These are phyloP conservation scores for Lippia alba DNA, from an alignment of 305 asterid genomes.

Conservation along the genomic window DNA sequence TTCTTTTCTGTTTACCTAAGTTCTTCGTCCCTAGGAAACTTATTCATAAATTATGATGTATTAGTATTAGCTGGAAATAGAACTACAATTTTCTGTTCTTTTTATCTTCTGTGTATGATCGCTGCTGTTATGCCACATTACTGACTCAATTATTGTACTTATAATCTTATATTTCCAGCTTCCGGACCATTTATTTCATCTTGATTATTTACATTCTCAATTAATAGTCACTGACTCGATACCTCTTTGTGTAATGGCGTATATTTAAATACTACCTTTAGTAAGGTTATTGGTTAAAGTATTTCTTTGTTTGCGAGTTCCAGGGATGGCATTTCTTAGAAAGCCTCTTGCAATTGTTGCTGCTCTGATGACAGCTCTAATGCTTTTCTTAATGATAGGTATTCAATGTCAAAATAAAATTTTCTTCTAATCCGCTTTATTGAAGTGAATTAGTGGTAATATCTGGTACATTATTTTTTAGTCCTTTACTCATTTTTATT, in stretches of 20 bases:
- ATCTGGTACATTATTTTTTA: no score
- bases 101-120: not conserved
- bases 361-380: conserved; percentile 79
- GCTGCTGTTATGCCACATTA: conserved; percentile 19
- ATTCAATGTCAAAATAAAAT: not conserved
- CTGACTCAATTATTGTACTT: no score
- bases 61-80: not conserved
- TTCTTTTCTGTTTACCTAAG: not conserved
- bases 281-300: conserved; percentile 16
- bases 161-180: conserved; percentile 57
- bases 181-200: conserved; percentile 92
- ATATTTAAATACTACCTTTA: not conserved
- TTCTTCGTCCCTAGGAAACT: not conserved
- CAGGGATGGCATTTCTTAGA: conserved; percentile 82
- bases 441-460: no score
- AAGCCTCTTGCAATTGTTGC: conserved; percentile 91
- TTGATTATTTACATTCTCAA: conserved; percentile 73
- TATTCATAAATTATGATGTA: not conserved
- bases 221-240: not conserved
- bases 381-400: conserved; percentile 83
- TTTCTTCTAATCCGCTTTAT: not conserved
- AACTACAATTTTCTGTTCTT: not conserved
- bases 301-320: conserved; percentile 36
- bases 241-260: conserved; percentile 17
- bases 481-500: no score